Conservation (phyloP, 768 basidiomycete species). For the Hygrocybe coccinea region DNA sequence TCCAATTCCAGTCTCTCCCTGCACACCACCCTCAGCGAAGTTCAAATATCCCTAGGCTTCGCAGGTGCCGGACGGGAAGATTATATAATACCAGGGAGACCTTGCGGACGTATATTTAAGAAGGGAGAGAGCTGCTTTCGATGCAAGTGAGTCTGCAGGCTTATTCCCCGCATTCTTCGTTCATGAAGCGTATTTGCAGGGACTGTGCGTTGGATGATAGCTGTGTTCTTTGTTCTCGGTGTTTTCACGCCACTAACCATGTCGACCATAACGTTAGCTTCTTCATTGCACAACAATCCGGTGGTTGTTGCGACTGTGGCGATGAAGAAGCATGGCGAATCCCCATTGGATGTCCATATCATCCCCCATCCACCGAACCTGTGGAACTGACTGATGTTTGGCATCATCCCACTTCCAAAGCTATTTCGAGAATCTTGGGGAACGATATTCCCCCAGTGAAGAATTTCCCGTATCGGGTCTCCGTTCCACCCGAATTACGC, state of each 20-base stretch:
- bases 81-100: conserved; percentile 58
- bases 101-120: conserved; percentile 82
- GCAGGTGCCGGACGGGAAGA: conserved; percentile 58
- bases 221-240: conserved; percentile 84
- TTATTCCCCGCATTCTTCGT: conserved; percentile 3
- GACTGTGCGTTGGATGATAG: conserved; percentile 89
- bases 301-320: conserved; percentile 94
- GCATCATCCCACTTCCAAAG: conserved; percentile 38
- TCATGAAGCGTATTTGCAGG: conserved; percentile 38
- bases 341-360: conserved; percentile 64
- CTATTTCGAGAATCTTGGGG: conserved; percentile 35
- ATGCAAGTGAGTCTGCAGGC: conserved; percentile 70
- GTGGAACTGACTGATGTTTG: conserved; percentile 11
- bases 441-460: conserved; percentile 56
- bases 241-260: conserved; percentile 88
- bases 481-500: conserved; percentile 59
- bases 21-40: conserved; percentile 62
- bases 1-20: conserved; percentile 58
- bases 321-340: conserved; percentile 83
- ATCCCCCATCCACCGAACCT: conserved; percentile 49
- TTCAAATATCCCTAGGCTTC: conserved; percentile 56
- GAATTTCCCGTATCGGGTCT: conserved; percentile 52
- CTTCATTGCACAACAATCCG: conserved; percentile 86
- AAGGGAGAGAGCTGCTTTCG: conserved; percentile 91
- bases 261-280: conserved; percentile 86